Percentiles rank a stretch among this genome's conserved stretches.
Conservation (phyloP, 2,329 filamentous ascomycete species). For the Arthrobotrys sinensis region DNA sequence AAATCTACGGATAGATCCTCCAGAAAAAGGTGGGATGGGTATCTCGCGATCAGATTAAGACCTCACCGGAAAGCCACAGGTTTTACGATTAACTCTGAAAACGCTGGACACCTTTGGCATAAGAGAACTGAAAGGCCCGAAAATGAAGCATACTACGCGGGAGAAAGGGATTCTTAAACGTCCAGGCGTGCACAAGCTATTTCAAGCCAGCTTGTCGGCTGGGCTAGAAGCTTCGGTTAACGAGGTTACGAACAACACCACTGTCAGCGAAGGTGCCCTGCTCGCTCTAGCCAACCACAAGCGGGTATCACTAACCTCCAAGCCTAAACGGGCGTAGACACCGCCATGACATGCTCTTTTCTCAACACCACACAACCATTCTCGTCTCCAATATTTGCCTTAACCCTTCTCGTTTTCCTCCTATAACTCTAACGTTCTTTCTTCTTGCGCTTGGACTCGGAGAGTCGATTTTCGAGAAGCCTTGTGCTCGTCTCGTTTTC, state of each 20-base stretch:
- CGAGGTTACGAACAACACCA: background rate
- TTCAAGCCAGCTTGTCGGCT: slow-evolving; percentile 32
- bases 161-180: slow-evolving; percentile 22
- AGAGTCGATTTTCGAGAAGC: slow-evolving; percentile 20
- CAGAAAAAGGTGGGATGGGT: background rate
- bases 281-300: slow-evolving; percentile 17
- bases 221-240: slow-evolving; percentile 27
- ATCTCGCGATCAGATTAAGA: slow-evolving; percentile 16
- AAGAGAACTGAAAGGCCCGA: slow-evolving; percentile 5
- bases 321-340: slow-evolving; percentile 16
- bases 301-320: background rate
- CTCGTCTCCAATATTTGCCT: slow-evolving; percentile 26
- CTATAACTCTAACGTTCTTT: background rate
- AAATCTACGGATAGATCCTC: slow-evolving; percentile 13
- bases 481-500: slow-evolving; percentile 5
- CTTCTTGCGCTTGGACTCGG: slow-evolving; percentile 29
- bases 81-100: background rate
- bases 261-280: slow-evolving; percentile 16
- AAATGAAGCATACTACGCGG: slow-evolving; percentile 36
- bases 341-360: slow-evolving; percentile 47
- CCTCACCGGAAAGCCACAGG: slow-evolving; percentile 5
- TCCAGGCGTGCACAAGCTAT: slow-evolving; percentile 39
- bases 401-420: background rate
- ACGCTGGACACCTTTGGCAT: slow-evolving; percentile 21
- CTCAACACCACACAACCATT: slow-evolving; percentile 6